Percentiles rank a stretch among this genome's conserved stretches.
These are phyloP conservation scores for Pholiota conissans DNA, from an alignment of 768 basidiomycete genomes.

Conservation along the genomic window DNA sequence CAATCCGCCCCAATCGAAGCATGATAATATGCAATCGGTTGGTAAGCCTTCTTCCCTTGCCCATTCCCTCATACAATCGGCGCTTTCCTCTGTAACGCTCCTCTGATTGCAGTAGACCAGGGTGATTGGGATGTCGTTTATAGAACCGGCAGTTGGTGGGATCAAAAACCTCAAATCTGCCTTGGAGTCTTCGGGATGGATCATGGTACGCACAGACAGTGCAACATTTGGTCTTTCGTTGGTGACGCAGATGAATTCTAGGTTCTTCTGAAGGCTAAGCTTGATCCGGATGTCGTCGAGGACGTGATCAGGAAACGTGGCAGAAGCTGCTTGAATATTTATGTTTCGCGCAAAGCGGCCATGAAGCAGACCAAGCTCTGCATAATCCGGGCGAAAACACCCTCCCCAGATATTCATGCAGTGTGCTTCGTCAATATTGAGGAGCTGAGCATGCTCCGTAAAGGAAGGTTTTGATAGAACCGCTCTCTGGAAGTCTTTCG, in stretches of 20 bases:
- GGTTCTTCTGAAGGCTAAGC: slow-evolving; percentile 11
- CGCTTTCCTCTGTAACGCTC: slow-evolving; percentile 9
- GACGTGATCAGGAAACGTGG: slow-evolving; percentile 18
- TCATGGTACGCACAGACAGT: slow-evolving; percentile 20
- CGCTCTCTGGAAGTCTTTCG: slow-evolving; percentile 8
- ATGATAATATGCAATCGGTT: slow-evolving; percentile 26
- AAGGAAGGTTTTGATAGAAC: slow-evolving; percentile 12
- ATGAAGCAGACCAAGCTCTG: slow-evolving; percentile 18
- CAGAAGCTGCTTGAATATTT: not conserved
- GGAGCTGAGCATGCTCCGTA: slow-evolving; percentile 4
- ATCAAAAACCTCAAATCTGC: slow-evolving; percentile 25
- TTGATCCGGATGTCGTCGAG: slow-evolving; percentile 17
- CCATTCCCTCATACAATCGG: slow-evolving; percentile 17
- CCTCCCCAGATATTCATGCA: slow-evolving; percentile 26
- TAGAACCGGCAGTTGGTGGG: slow-evolving; percentile 5
- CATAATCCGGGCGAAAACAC: slow-evolving; percentile 21
- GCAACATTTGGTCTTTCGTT: slow-evolving; percentile 28
- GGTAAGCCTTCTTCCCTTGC: slow-evolving; percentile 12
- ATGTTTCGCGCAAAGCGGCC: too few relatives aligned
- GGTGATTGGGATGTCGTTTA: slow-evolving; percentile 18
- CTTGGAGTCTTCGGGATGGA: slow-evolving; percentile 17
- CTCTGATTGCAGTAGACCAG: slow-evolving; percentile 23
- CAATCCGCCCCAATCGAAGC: slow-evolving; percentile 17
- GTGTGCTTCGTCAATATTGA: slow-evolving; percentile 24
- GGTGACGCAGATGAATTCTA: slow-evolving; percentile 6